These are phyloP conservation scores for Cyberlindnera japonica DNA, from an alignment of 805 yeast genomes.

Conservation along the genomic window DNA sequence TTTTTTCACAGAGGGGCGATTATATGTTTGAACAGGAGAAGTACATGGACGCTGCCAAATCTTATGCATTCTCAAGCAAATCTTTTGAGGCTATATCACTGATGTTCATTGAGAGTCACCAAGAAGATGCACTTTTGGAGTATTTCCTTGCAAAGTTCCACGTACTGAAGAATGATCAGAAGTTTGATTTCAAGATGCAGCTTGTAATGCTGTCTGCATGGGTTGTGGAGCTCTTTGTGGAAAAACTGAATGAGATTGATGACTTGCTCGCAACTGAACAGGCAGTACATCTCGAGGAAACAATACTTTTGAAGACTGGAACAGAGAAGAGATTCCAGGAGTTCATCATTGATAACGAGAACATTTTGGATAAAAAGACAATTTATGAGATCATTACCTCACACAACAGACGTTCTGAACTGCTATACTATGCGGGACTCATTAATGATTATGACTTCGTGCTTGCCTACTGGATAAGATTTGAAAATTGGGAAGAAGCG, in stretches of 20 bases:
- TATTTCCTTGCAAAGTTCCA: conserved; percentile 43
- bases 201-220: conserved; percentile 31
- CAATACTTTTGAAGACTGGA: conserved; percentile 25
- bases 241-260: conserved; percentile 33
- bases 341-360: conserved; percentile 49
- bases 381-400: conserved; percentile 67
- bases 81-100: conserved; percentile 71
- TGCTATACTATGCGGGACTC: conserved; percentile 63
- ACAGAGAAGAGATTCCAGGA: conserved; percentile 35
- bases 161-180: conserved; percentile 25
- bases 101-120: conserved; percentile 41
- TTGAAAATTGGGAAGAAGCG: conserved; percentile 72
- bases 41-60: conserved; percentile 44
- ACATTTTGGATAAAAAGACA: conserved; percentile 58
- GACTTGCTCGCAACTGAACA: conserved; percentile 30
- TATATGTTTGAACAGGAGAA: conserved; percentile 34
- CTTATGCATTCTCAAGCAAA: conserved; percentile 58
- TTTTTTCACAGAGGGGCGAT: conserved; percentile 54
- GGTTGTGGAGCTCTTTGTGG: conserved; percentile 34
- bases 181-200: conserved; percentile 29
- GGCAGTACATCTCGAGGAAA: conserved; percentile 19
- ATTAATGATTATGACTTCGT: conserved; percentile 69
- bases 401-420: conserved; percentile 60
- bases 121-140: conserved; percentile 41
- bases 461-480: conserved; percentile 61